phyloP scores from a whole-genome alignment of 1,139 yeast genomes.

The Geotrichum restrictum region DNA sequence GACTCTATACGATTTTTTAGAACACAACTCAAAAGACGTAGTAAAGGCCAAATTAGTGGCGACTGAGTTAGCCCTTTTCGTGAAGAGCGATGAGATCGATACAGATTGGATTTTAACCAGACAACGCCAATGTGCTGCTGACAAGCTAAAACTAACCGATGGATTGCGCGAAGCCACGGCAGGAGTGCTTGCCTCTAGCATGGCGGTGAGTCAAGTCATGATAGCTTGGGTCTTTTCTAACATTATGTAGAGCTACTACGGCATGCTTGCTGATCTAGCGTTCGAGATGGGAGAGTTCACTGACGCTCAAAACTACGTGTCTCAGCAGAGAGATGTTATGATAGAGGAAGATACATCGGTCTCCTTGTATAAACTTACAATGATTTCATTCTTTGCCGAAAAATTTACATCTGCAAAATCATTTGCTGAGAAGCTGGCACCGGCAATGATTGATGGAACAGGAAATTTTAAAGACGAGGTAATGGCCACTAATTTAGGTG shows the following conservation, averaged over 20 bases:
- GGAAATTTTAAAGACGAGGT: conserved; percentile 4
- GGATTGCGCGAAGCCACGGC: conserved; percentile 7
- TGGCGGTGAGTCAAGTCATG: conserved; percentile 7
- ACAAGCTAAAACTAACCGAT: background rate
- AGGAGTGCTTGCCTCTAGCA: conserved; percentile 6
- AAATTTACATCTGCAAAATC: conserved; percentile 9
- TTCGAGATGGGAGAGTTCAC: conserved; percentile 14
- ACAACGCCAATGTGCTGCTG: background rate
- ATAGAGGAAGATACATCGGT: background rate
- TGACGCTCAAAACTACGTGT: conserved; percentile 13
- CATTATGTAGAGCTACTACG: background rate
- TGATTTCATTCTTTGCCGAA: conserved; percentile 7
- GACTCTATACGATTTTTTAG: conserved; percentile 2
- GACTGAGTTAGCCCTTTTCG: background rate
- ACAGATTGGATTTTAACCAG: conserved; percentile 10
- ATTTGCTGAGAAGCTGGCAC: conserved; percentile 11
- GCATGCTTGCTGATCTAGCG: conserved; percentile 12
- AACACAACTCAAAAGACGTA: conserved; percentile 2
- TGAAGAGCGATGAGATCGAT: background rate
- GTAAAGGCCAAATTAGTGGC: conserved; percentile 5
- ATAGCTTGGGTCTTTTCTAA: background rate
- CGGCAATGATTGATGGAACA: background rate
- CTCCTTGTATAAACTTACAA: background rate
- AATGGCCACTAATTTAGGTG: conserved; percentile 10
- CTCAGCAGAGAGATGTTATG: conserved; percentile 12